A percentile compares a stretch with the other conserved stretches of the same genome.
phyloP scores from a whole-genome alignment of 352 stramenopile species.

The Blastocystis sp. region DNA sequence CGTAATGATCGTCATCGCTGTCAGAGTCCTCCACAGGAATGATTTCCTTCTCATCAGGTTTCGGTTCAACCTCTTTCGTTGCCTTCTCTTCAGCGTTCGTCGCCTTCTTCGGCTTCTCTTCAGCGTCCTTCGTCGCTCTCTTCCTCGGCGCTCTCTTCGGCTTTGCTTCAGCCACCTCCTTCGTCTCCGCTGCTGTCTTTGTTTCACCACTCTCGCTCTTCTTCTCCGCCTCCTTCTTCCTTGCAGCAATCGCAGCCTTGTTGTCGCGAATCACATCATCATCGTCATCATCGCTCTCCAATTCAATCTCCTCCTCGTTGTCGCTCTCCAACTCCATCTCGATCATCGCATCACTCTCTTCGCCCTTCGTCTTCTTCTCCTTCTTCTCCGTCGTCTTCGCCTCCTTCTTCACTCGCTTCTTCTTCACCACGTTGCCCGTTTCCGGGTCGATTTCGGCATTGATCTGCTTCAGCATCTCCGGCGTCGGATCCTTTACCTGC shows the following conservation, averaged over 20 bases:
- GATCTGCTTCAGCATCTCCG: conserved; percentile 55
- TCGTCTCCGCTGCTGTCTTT: background rate
- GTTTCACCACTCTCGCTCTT: background rate
- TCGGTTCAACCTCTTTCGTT: background rate
- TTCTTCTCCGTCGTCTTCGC: background rate
- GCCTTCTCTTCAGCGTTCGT: background rate
- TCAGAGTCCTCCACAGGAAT: conserved; percentile 8
- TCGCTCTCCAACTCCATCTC: conserved; percentile 50
- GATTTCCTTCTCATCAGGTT: background rate
- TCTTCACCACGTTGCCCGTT: conserved; percentile 49
- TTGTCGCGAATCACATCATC: conserved; percentile 68
- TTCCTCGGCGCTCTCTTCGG: background rate
- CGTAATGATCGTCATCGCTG: conserved; percentile 58
- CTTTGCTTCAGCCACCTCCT: background rate
- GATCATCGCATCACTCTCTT: background rate
- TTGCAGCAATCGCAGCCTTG: conserved; percentile 27
- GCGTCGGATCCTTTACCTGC: conserved; percentile 49
- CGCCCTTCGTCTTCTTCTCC: background rate
- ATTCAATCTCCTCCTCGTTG: background rate
- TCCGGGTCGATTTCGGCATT: conserved; percentile 31
- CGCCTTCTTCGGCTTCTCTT: background rate
- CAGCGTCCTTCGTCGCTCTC: background rate
- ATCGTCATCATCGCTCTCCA: conserved; percentile 17
- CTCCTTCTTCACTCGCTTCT: conserved; percentile 5
- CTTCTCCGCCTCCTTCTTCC: conserved; percentile 19